These are phyloP conservation scores for Pichia sp. DNA, from an alignment of 1,139 yeast genomes.

Conservation along the genomic window DNA sequence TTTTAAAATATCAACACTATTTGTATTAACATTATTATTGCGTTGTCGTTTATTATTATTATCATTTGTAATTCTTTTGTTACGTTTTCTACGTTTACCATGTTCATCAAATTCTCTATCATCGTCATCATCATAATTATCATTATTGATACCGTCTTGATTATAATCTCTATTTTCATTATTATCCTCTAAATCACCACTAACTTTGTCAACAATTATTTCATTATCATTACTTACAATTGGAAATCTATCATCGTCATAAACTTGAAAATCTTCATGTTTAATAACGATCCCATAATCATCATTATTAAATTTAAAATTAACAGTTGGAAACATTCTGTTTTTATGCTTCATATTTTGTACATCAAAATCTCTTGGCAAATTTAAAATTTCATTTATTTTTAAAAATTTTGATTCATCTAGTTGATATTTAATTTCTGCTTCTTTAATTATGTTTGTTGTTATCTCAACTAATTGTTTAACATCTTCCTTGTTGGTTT, in stretches of 20 bases:
- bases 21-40: background rate
- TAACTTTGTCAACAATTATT: no score
- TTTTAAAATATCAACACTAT: slow-evolving; percentile 24
- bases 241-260: slow-evolving; percentile 43
- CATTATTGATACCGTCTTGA: slow-evolving; percentile 9
- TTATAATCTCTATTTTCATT: slow-evolving; percentile 22
- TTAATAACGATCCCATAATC: slow-evolving; percentile 80
- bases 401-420: slow-evolving; percentile 28
- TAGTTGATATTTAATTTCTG: slow-evolving; percentile 9
- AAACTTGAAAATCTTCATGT: slow-evolving; percentile 51
- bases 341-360: slow-evolving; percentile 57
- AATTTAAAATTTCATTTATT: slow-evolving; percentile 28
- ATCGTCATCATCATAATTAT: slow-evolving; percentile 1
- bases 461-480: no score
- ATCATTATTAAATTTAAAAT: slow-evolving; percentile 56
- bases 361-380: slow-evolving; percentile 55
- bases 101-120: slow-evolving; percentile 11
- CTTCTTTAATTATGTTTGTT: slow-evolving; percentile 7
- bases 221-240: slow-evolving; percentile 16
- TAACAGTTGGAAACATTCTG: slow-evolving; percentile 71
- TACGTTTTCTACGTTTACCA: slow-evolving; percentile 17
- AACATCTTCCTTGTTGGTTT: no score
- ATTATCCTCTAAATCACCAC: background rate
- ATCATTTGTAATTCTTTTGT: slow-evolving; percentile 22
- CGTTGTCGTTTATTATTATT: slow-evolving; percentile 32